Base-by-base conservation (phyloP, 768 basidiomycete genomes). In the Pleurotus tuoliensis region DNA sequence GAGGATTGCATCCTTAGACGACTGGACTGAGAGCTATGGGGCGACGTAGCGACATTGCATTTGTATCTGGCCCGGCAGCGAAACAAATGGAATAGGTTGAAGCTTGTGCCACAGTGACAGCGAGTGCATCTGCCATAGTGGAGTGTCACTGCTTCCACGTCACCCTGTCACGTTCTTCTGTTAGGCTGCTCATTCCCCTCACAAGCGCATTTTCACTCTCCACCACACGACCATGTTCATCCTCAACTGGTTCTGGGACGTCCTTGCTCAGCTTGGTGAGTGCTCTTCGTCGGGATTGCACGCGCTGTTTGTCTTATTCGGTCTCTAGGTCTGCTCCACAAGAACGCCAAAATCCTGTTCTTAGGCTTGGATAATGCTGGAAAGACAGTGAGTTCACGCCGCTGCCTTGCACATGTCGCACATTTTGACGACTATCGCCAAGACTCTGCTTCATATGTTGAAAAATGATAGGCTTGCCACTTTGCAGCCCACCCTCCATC, bases 311-410 rank as follows among this genome's bases (percentile, higher is more conserved):
- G 15, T 51, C 9, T 16, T 47, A 24, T 9, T 24, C 18, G 56
- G 40, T 37, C 43, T 47, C 37, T 61, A 95, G 94, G 94, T 62
- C 80, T 96, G 65, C 66, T 88, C 76, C 91, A 94, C 81, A 97
- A 99, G 89, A 98, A 97, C 70, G 97, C 97, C 62, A 99, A 98
- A 83, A 97, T 99, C 70, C 83, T 99, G 61, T 99, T 99, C 86
- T 84, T 99, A 52, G 97, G 97, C 61, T 83, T 98, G 55, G 96
- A 98, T 71, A 99, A 98, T 78, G 97, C 97, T 52, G 96, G 97
- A 69, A 99, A 98, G 83, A 98, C 97, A 58, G 96, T 97, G 60
- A 58, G 88, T 57, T 38, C 3, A 1, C 9, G 30, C 30, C 30
- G 30, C 30, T 34, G 30, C 30, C 9, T 48, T 43, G 15, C 43